phyloP scores from a whole-genome alignment of 306 rosid genomes.

The Gleditsia sinensis region DNA sequence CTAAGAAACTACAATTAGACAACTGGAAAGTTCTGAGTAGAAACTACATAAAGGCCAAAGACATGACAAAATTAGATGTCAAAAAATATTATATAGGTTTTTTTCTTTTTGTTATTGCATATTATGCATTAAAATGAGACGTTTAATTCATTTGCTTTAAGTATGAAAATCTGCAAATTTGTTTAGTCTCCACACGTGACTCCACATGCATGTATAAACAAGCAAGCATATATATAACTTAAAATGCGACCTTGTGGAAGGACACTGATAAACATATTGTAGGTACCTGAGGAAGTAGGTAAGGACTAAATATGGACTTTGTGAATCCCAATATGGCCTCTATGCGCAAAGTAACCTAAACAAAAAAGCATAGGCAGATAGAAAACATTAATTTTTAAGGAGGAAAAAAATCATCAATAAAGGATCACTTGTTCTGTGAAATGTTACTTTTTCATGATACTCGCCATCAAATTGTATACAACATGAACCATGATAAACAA shows the following conservation, averaged over 20 bases:
- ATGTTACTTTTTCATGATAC: slow-evolving; percentile 16
- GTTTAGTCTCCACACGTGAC: neutral
- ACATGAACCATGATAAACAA: slow-evolving; percentile 4
- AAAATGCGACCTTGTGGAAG: neutral
- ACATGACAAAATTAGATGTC: slow-evolving; percentile 9
- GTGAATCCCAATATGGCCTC: slow-evolving; percentile 73
- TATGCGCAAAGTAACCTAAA: slow-evolving; percentile 68
- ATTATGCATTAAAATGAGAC: neutral
- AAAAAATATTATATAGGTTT: neutral
- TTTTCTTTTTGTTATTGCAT: neutral
- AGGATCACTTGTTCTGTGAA: neutral
- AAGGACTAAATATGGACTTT: slow-evolving; percentile 66
- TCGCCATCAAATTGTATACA: slow-evolving; percentile 5
- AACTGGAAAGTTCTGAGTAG: neutral
- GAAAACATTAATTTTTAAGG: neutral
- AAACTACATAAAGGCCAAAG: neutral
- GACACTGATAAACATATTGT: slow-evolving; percentile 17
- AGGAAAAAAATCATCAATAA: slow-evolving; percentile 13
- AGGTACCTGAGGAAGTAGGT: slow-evolving; percentile 72
- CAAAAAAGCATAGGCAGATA: neutral
- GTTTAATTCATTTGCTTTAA: neutral
- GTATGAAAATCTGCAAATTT: neutral
- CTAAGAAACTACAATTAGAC: slow-evolving; percentile 19
- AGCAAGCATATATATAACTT: slow-evolving; percentile 9
- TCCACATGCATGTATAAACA: slow-evolving; percentile 13